A percentile compares a stretch with the other conserved stretches of the same genome.
These are phyloP conservation scores for Pseudogymnoascus sp. DNA, from an alignment of 2,329 filamentous ascomycete species.

Conservation along the genomic window DNA sequence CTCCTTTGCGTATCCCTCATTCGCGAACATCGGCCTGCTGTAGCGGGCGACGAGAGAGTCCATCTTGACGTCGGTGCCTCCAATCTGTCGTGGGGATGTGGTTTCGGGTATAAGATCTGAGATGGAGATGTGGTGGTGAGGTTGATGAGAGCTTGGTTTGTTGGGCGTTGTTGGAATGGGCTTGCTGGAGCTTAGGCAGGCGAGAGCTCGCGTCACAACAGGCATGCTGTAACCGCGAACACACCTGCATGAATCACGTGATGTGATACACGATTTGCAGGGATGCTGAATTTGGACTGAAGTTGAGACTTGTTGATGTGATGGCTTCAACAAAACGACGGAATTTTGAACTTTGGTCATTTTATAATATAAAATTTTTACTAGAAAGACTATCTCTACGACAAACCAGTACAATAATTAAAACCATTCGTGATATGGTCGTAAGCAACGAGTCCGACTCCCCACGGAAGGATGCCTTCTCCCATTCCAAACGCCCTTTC, in stretches of 20 bases:
- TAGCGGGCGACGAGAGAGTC: slow-evolving; percentile 90
- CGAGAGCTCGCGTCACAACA: slow-evolving; percentile 10
- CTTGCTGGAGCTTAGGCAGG: slow-evolving; percentile 8
- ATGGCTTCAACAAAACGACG: background rate
- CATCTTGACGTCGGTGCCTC: slow-evolving; percentile 45
- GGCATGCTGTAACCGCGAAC: slow-evolving; percentile 8
- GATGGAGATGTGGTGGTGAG: slow-evolving; percentile 1
- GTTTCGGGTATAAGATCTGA: background rate
- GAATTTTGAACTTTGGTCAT: background rate
- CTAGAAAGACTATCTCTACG: background rate
- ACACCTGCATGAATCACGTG: slow-evolving; percentile 2
- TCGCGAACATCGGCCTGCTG: slow-evolving; percentile 65
- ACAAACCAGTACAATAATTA: background rate
- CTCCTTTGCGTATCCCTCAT: slow-evolving; percentile 62
- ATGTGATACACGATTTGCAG: background rate
- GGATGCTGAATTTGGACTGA: background rate
- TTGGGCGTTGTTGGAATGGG: slow-evolving; percentile 2
- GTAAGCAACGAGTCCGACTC: slow-evolving; percentile 1
- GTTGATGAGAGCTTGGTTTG: slow-evolving; percentile 7
- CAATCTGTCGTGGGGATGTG: slow-evolving; percentile 7
- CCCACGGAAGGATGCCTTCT: background rate
- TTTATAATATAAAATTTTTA: slow-evolving; percentile 5
- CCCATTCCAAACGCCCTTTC: slow-evolving; percentile 2
- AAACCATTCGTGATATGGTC: background rate
- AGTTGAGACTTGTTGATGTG: background rate